A percentile compares a stretch with the other conserved stretches of the same genome.
Evolutionary conservation across 225 moss, liverwort and hornwort species (phyloP).

Genomic region (Thuidium tamariscinum): DNA sequence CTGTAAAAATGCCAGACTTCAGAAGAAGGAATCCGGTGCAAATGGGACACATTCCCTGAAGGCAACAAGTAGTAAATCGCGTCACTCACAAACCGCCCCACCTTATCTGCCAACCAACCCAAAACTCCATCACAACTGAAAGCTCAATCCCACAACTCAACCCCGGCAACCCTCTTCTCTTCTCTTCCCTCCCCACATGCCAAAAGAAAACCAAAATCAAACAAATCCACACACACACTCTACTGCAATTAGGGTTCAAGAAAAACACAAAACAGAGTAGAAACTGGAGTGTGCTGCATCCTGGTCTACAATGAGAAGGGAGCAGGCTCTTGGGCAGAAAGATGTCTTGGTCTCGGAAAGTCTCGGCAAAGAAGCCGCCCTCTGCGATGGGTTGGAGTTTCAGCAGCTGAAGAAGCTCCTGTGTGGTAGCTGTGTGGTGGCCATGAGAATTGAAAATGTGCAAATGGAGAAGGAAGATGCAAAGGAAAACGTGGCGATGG

Average conservation of each 20-base stretch:
- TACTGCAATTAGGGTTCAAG: background rate
- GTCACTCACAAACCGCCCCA: constrained; percentile 55
- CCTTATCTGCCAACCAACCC: constrained; percentile 35
- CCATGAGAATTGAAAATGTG: background rate
- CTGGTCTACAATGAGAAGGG: background rate
- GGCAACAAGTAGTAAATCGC: constrained; percentile 66
- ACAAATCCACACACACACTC: background rate
- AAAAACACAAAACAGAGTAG: background rate
- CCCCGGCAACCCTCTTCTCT: background rate
- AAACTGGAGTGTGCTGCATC: background rate
- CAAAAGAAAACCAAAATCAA: background rate
- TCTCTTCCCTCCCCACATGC: background rate
- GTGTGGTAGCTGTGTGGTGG: background rate
- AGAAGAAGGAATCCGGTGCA: constrained; percentile 61
- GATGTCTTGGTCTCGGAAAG: constrained; percentile 44
- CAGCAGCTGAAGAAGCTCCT: constrained; percentile 26
- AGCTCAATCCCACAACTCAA: background rate
- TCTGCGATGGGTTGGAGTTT: constrained; percentile 49
- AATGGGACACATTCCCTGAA: constrained; percentile 41
- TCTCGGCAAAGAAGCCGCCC: constrained; percentile 62
- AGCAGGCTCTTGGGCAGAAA: background rate
- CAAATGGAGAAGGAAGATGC: background rate
- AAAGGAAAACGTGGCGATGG: background rate
- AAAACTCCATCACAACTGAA: background rate
- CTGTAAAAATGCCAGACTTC: constrained; percentile 86